phyloP scores from a whole-genome alignment of 768 basidiomycete species.

The Trametes elegans region DNA sequence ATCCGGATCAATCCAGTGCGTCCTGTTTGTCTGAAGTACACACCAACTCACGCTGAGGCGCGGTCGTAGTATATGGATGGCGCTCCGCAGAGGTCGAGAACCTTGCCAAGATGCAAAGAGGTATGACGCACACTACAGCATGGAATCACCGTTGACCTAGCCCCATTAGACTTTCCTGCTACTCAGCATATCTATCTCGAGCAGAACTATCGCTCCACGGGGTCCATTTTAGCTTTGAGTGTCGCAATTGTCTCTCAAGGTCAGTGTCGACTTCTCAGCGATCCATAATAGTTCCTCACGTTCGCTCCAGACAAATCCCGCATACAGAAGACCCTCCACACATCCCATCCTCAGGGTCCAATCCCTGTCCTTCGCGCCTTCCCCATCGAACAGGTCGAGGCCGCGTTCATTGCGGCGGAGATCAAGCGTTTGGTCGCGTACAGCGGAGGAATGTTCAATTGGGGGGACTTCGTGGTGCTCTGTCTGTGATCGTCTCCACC shows the following conservation, averaged over 20 bases:
- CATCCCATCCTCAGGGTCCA: conserved; percentile 62
- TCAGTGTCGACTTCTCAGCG: too few species aligned
- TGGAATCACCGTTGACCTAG: background rate
- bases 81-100: conserved; percentile 78
- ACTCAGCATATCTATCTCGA: conserved; percentile 74
- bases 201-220: conserved; percentile 85
- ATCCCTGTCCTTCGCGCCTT: conserved; percentile 57
- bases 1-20: conserved; percentile 87
- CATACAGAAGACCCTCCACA: conserved; percentile 69
- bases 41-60: too few species aligned
- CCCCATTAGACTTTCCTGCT: conserved; percentile 56
- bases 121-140: conserved; percentile 29
- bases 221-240: conserved; percentile 67
- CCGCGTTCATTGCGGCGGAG: conserved; percentile 68
- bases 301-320: conserved; percentile 62
- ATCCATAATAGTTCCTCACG: too few species aligned
- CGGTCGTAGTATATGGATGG: conserved; percentile 92
- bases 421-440: conserved; percentile 76
- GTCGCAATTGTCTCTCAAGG: conserved; percentile 84
- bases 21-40: background rate
- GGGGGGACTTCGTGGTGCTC: conserved; percentile 83
- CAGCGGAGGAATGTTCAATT: conserved; percentile 67
- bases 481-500: conserved; percentile 41
- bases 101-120: conserved; percentile 66
- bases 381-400: conserved; percentile 59